Base-by-base conservation (phyloP, 805 yeast genomes). In the Jamesozyma jinghongensis region DNA sequence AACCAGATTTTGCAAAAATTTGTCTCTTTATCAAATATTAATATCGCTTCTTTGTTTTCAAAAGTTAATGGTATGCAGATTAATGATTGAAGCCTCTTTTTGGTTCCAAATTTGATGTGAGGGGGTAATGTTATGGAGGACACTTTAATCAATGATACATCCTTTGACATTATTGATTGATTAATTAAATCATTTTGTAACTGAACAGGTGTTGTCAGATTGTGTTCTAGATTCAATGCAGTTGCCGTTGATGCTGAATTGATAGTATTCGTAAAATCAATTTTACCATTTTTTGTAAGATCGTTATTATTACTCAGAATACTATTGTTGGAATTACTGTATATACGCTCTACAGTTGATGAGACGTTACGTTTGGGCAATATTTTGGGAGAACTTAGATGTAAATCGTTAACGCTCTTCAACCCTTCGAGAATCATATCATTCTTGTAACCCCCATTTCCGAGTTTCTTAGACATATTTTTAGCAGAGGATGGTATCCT, bases 61-160 rank as follows among this genome's bases (percentile, higher is more conserved):
- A 65, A 74, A 4, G 54, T 50, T 19, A 56, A 33, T 2, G 59
- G 50, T 3, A 50, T 20, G 20, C 49, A 54, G 38, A 44, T 42
- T 16, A 54, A 38, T 4, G 40, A 28, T 1, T 16, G 18, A 7
- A 66, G 19, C 4, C 17, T 40, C n/a, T 12, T 25, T 2, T 26
- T 14, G 8, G 22, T 66, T 37, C 61, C 56, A 1, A 69, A 54
- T 35, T 66, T 66, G 22, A 73, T 45, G 14, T 56, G 38, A 1
- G 48, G 37, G 38, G 55, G 63, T 31, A 67, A 60, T 1, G 50
- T 49, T 16, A 63, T 52, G 0, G 73, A 58, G 14, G 76, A 77
- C 2, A 83, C 59, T 51, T 72, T 74, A 0, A 87, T 76, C 44
- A 85, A 62, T n/a, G 81, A 78, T 51, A 81, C 70, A 56, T 85